Evolutionary conservation across 1,139 yeast genomes (phyloP).

Genomic region (Nakaseomyces glabratus): DNA sequence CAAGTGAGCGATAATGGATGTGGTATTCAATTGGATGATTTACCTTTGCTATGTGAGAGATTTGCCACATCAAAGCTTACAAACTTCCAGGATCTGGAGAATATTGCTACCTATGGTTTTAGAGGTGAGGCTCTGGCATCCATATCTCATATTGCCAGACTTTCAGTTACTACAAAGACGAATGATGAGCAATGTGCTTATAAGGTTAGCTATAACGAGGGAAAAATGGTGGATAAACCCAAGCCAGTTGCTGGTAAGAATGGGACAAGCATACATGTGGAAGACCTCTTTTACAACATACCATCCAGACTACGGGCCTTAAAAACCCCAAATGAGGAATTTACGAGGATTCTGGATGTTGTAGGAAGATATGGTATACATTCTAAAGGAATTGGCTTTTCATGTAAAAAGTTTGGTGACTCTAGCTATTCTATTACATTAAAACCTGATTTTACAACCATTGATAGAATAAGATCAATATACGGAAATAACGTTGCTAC

Average conservation of each 20-base stretch:
- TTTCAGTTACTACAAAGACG: constrained; percentile 74
- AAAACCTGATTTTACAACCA: constrained; percentile 38
- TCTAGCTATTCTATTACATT: constrained; percentile 49
- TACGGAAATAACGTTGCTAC: constrained; percentile 66
- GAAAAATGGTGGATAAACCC: constrained; percentile 48
- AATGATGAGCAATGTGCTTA: constrained; percentile 52
- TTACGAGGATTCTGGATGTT: constrained; percentile 67
- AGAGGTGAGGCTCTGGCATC: constrained; percentile 77
- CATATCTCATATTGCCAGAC: constrained; percentile 53
- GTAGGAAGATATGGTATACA: constrained; percentile 80
- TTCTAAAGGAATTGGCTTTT: constrained; percentile 57
- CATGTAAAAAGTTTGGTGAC: constrained; percentile 70
- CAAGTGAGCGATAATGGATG: constrained; percentile 68
- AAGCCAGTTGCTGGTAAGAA: constrained; percentile 76
- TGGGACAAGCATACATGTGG: constrained; percentile 82
- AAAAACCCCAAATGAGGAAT: constrained; percentile 64
- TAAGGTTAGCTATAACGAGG: constrained; percentile 57
- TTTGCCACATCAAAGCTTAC: constrained; percentile 65
- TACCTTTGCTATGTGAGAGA: constrained; percentile 52
- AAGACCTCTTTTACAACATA: constrained; percentile 81
- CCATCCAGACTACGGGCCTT: constrained; percentile 70
- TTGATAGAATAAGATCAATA: constrained; percentile 64
- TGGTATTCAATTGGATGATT: constrained; percentile 57
- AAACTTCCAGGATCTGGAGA: constrained; percentile 42
- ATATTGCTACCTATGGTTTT: constrained; percentile 58